Conservation (phyloP, 2,329 filamentous ascomycete species). For the Nothophoma quercina region DNA sequence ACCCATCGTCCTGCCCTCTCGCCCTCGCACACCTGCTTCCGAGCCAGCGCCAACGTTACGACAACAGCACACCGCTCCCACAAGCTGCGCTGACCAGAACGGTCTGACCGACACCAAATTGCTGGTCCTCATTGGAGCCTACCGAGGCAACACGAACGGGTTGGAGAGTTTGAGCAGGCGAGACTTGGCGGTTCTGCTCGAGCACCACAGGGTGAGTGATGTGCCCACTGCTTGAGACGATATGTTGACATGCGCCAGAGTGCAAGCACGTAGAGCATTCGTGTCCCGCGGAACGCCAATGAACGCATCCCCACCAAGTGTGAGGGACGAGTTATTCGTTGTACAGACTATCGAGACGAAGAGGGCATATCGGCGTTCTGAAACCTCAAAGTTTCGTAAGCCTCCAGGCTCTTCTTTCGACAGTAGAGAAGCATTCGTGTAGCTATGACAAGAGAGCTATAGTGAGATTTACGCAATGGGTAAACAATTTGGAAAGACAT, state of each 20-base stretch:
- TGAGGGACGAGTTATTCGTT: too few relatives aligned
- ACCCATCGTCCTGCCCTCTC: background rate
- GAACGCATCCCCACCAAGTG: background rate
- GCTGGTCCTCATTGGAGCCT: background rate
- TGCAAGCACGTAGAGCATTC: too few relatives aligned
- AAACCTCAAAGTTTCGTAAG: too few relatives aligned
- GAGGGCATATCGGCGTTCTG: too few relatives aligned
- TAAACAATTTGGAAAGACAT: too few relatives aligned
- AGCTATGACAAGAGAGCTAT: too few relatives aligned
- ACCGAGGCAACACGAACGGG: background rate
- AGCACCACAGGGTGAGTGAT: background rate
- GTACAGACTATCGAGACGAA: too few relatives aligned
- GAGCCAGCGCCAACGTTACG: background rate
- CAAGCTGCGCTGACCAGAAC: background rate
- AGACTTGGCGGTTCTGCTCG: background rate
- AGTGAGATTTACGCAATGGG: too few relatives aligned
- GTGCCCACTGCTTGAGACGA: background rate
- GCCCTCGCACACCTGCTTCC: background rate
- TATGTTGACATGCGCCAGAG: background rate
- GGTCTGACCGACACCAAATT: background rate
- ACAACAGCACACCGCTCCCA: too few relatives aligned
- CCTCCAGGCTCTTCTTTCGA: too few relatives aligned
- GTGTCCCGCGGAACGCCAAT: too few relatives aligned
- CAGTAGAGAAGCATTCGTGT: too few relatives aligned
- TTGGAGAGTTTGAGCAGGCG: background rate